Evolutionary conservation across 1,139 yeast species (phyloP).

Genomic region (Waltiozyma sp.): DNA sequence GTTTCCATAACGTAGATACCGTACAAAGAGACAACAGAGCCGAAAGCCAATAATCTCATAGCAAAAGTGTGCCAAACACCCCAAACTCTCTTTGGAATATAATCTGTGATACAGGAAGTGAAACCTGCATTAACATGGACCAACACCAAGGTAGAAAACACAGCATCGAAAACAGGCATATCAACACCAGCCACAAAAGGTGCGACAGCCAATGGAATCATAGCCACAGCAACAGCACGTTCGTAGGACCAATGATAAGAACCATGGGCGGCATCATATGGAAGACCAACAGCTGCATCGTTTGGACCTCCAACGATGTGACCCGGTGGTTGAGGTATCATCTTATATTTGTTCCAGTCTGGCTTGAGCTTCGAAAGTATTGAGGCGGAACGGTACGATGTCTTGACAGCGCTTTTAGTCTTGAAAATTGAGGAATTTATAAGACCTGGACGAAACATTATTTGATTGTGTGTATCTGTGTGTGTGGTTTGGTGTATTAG

Average conservation of each 20-base stretch:
- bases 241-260: constrained; percentile 88
- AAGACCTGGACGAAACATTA: neutral
- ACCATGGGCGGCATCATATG: constrained; percentile 55
- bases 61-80: constrained; percentile 62
- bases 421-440: neutral
- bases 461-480: neutral
- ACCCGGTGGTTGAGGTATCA: constrained; percentile 60
- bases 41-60: constrained; percentile 52
- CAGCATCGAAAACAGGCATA: constrained; percentile 60
- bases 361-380: constrained; percentile 24
- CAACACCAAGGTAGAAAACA: constrained; percentile 50
- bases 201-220: constrained; percentile 64
- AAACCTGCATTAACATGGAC: constrained; percentile 76
- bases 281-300: constrained; percentile 65
- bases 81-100: constrained; percentile 76
- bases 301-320: constrained; percentile 63
- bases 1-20: constrained; percentile 81
- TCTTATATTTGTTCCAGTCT: constrained; percentile 33
- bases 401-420: neutral
- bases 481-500: too few species aligned
- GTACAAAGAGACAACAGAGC: constrained; percentile 62
- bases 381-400: neutral
- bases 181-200: constrained; percentile 65
- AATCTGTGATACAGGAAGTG: constrained; percentile 79
- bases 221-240: constrained; percentile 49